Evolutionary conservation across 23 red algal species (phyloP).

Genomic region (Gracilaria vermiculophylla): DNA sequence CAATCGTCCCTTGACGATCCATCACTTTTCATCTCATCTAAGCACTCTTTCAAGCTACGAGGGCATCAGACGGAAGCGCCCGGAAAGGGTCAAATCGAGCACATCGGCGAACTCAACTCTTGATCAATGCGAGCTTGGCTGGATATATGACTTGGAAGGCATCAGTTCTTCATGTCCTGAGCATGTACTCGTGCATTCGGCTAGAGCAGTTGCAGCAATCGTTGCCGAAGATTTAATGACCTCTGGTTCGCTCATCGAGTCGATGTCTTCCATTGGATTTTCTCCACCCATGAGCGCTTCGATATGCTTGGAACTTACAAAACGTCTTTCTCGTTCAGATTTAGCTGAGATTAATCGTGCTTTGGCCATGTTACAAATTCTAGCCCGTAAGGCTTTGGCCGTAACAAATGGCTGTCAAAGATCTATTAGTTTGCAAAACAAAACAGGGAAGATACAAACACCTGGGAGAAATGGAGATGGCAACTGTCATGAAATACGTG

Average conservation of each 20-base stretch:
- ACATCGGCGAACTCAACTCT: background rate
- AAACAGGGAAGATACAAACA: constrained; percentile 40
- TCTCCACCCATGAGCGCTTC: constrained; percentile 39
- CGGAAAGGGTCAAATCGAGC: background rate
- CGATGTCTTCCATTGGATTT: constrained; percentile 35
- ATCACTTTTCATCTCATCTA: constrained; percentile 1
- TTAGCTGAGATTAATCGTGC: constrained; percentile 54
- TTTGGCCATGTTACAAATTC: constrained; percentile 52
- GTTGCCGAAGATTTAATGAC: constrained; percentile 41
- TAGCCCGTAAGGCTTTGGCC: constrained; percentile 27
- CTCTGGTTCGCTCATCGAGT: constrained; percentile 58
- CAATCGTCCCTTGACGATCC: background rate
- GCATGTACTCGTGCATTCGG: constrained; percentile 20
- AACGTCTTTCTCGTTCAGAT: constrained; percentile 47
- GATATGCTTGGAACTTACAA: constrained; percentile 41
- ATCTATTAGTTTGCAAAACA: constrained; percentile 3
- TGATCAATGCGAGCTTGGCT: background rate
- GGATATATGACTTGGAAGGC: constrained; percentile 42
- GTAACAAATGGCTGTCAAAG: constrained; percentile 17
- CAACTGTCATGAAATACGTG: background rate
- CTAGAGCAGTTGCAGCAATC: constrained; percentile 23
- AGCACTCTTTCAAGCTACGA: background rate
- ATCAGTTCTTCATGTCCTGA: constrained; percentile 31
- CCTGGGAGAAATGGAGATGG: constrained; percentile 29
- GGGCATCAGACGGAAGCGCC: constrained; percentile 2